Conservation (phyloP, 164 flowering plant species). For the Protea cynaroides region DNA sequence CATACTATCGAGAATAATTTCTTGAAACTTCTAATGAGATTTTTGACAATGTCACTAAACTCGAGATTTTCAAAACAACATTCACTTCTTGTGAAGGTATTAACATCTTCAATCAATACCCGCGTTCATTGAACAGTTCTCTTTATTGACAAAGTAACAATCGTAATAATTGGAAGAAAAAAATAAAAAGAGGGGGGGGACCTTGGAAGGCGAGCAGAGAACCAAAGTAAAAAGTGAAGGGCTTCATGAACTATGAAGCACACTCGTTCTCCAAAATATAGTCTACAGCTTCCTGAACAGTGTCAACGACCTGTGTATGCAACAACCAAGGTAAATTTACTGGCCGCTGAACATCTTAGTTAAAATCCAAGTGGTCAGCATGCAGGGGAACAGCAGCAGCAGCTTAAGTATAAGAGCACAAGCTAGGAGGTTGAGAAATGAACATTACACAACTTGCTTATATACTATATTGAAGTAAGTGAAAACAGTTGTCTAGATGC, state of each 20-base stretch:
- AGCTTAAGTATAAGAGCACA: too few relatives aligned
- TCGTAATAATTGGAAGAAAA: neutral
- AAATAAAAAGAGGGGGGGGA: neutral
- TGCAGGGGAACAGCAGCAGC: too few relatives aligned
- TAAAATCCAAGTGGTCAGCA: too few relatives aligned
- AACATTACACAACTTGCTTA: too few relatives aligned
- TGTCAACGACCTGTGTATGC: conserved; percentile 77
- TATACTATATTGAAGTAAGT: too few relatives aligned
- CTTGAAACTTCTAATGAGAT: too few relatives aligned
- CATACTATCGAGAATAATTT: too few relatives aligned
- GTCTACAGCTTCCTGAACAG: conserved; percentile 86
- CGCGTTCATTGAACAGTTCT: neutral
- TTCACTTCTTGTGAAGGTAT: too few relatives aligned
- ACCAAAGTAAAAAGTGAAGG: neutral
- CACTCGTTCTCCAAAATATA: conserved; percentile 56
- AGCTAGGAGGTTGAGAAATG: too few relatives aligned
- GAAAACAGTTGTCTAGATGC: neutral
- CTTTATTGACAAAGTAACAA: neutral
- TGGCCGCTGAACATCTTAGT: neutral
- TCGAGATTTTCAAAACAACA: too few relatives aligned
- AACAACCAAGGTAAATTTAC: conserved; percentile 5
- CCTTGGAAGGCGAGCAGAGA: neutral
- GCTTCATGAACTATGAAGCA: neutral
- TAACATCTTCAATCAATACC: too few relatives aligned
- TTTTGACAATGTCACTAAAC: too few relatives aligned